Evolutionary conservation across 2,329 filamentous ascomycete genomes (phyloP).

Genomic region (Phaeoacremonium minimum): DNA sequence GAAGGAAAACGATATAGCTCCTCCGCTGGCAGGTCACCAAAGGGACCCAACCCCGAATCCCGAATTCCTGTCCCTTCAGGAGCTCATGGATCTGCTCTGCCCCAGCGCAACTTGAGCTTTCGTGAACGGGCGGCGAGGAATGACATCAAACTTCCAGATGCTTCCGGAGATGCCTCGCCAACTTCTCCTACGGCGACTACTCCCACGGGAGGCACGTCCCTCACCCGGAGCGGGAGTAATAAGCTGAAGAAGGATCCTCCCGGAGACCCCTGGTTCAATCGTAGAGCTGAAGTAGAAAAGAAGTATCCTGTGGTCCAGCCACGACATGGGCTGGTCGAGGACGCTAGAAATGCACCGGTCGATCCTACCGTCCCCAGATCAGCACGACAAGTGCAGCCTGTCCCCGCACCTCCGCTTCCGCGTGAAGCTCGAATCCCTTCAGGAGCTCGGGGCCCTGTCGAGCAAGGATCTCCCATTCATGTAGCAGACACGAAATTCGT

Average conservation of each 20-base stretch:
- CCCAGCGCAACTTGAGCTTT: slow-evolving; percentile 55
- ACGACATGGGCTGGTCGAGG: slow-evolving; percentile 12
- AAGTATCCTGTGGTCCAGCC: slow-evolving; percentile 22
- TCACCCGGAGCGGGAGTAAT: slow-evolving; percentile 49
- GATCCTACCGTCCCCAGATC: slow-evolving; percentile 7
- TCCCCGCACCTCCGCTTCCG: slow-evolving; percentile 6
- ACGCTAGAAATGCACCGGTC: slow-evolving; percentile 5
- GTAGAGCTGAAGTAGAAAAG: slow-evolving; percentile 37
- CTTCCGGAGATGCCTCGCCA: slow-evolving; percentile 14
- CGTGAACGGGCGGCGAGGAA: slow-evolving; percentile 51
- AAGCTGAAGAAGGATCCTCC: slow-evolving; percentile 56
- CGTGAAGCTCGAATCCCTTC: not conserved
- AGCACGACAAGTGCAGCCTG: slow-evolving; percentile 8
- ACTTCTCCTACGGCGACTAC: slow-evolving; percentile 20
- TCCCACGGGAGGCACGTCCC: slow-evolving; percentile 27
- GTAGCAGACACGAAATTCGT: slow-evolving; percentile 11
- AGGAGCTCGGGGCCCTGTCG: not conserved
- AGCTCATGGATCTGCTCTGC: slow-evolving; percentile 26
- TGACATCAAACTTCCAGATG: slow-evolving; percentile 29
- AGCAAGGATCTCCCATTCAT: not conserved
- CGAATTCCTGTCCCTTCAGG: slow-evolving; percentile 18
- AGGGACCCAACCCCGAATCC: slow-evolving; percentile 15
- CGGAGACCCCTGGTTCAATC: slow-evolving; percentile 41
- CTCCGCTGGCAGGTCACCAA: slow-evolving; percentile 20
- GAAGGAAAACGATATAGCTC: slow-evolving; percentile 19